phyloP scores from a whole-genome alignment of 2,329 filamentous ascomycete genomes.

The Immersiporthe knoxdaviesiana region DNA sequence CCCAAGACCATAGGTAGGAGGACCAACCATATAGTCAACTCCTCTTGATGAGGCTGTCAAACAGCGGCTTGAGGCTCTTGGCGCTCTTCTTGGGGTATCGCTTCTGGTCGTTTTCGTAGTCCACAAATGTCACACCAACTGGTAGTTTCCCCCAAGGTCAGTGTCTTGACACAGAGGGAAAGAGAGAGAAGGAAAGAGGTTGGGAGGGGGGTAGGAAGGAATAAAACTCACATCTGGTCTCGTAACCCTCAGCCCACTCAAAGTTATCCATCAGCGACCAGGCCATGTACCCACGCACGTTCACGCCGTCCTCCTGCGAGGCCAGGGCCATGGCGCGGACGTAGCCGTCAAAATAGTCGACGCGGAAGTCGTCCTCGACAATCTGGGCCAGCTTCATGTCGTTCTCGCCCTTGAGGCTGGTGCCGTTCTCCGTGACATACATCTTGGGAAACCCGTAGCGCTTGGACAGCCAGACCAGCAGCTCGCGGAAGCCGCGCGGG shows the following conservation, averaged over 20 bases:
- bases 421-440: conserved; percentile 89
- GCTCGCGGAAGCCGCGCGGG: conserved; percentile 74
- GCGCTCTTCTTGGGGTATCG: conserved; percentile 85
- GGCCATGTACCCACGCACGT: conserved; percentile 79
- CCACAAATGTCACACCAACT: conserved; percentile 79
- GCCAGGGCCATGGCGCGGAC: conserved; percentile 77
- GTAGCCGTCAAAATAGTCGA: conserved; percentile 78
- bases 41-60: conserved; percentile 71
- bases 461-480: conserved; percentile 76
- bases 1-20: conserved; percentile 18
- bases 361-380: conserved; percentile 80
- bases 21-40: conserved; percentile 33
- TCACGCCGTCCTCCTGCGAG: conserved; percentile 70
- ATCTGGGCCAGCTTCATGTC: conserved; percentile 71
- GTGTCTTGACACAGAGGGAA: background rate
- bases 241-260: conserved; percentile 90
- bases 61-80: conserved; percentile 69
- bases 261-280: conserved; percentile 93
- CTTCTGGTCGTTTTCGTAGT: conserved; percentile 80
- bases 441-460: conserved; percentile 77
- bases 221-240: conserved; percentile 58
- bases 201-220: background rate
- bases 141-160: conserved; percentile 47
- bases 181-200: too few relatives aligned
- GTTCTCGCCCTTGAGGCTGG: conserved; percentile 81